A percentile compares a stretch with the other conserved stretches of the same genome.
Evolutionary conservation across 129 eudicot species (phyloP).

Genomic region (Chrysanthemum lavandulifolium): DNA sequence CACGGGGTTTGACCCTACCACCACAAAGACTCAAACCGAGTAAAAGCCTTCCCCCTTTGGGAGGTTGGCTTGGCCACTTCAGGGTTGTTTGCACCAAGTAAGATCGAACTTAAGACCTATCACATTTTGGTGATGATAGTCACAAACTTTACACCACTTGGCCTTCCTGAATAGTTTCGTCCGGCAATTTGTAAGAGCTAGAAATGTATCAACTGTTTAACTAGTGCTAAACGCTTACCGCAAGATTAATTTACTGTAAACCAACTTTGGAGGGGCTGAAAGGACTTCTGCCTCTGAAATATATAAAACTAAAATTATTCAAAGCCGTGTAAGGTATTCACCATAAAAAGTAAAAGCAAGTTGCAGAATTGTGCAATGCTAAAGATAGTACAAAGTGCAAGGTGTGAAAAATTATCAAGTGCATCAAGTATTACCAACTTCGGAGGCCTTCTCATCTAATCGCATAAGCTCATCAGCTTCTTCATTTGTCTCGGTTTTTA

Average conservation of each 20-base stretch:
- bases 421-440: constrained; percentile 55
- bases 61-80: too few relatives aligned
- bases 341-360: not conserved
- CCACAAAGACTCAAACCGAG: too few relatives aligned
- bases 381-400: too few relatives aligned
- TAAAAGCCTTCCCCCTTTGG: too few relatives aligned
- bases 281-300: constrained; percentile 86
- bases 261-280: constrained; percentile 97
- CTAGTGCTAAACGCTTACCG: constrained; percentile 44
- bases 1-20: too few relatives aligned
- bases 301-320: constrained; percentile 20
- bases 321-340: constrained; percentile 4
- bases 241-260: constrained; percentile 84
- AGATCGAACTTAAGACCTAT: too few relatives aligned
- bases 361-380: too few relatives aligned
- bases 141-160: too few relatives aligned
- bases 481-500: constrained; percentile 53
- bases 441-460: constrained; percentile 54
- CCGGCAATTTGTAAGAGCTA: not conserved
- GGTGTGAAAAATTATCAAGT: not conserved
- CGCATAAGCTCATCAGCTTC: constrained; percentile 66
- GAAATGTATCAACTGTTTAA: not conserved
- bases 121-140: too few relatives aligned
- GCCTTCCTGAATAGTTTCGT: not conserved
- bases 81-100: too few relatives aligned